Base-by-base conservation (phyloP, 1,139 yeast genomes). In the Debaryomyces robertsiae region DNA sequence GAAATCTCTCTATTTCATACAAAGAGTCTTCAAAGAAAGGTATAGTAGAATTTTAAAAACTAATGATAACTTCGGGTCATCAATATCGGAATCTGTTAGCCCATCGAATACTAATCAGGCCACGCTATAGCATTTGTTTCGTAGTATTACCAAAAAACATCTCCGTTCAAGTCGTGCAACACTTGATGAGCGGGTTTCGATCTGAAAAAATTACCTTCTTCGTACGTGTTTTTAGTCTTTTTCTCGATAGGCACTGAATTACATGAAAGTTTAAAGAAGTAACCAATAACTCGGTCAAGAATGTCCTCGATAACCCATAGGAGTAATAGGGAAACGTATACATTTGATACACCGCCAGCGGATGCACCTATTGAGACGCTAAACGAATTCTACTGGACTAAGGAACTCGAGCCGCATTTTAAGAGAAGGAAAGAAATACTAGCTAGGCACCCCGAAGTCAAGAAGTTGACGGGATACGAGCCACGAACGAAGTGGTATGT, bases 391-490 rank as follows among this genome's bases (percentile, higher is more conserved):
- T 85, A 84, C 63, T 87, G 96, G 93, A 88, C 96, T 1, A 77
- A 78, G 41, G 86, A 81, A 40, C 75, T 75, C 34, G 96, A 90
- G 57, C 96, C 96, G 2, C 97, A 90, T 57, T 79, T 83, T 4
- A 57, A 75, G 3, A 72, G 97, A 48, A 73, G 97, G 46, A 84
- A 82, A 61, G 75, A 73, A 46, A 90, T 90, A 46, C 67, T 90
- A 52, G 75, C 79, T 50, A 80, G 79, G 38, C 79, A 90, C 54
- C 97, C 97, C 0, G 83, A 89, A 48, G 86, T 89, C 18, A 73
- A 82, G 27, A 85, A 84, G 57, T 74, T 90, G 24, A 84, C 88
- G 30, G 97, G 97, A 2, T 87, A 81, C 47, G 97, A 90, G 61
- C 95, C 96, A 0, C 63, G 74, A 42, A 90, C 97, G 4, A 89